Conservation (phyloP, 2,329 filamentous ascomycete genomes). For the Fusarium scirpi region DNA sequence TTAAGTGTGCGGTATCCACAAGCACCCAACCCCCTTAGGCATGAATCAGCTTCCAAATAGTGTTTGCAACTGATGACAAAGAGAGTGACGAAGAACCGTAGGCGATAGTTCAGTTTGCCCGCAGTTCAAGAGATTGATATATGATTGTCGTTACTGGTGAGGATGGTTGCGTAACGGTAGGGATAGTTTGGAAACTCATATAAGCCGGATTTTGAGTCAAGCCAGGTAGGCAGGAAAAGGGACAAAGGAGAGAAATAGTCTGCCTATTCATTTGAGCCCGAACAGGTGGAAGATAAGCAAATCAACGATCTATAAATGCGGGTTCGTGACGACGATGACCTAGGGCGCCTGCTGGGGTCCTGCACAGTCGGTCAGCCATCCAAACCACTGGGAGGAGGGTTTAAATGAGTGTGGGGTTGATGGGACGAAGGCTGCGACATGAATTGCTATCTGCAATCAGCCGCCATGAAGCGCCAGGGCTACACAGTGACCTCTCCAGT, state of each 20-base stretch:
- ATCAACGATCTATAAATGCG: slow-evolving; percentile 37
- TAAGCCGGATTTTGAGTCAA: neutral
- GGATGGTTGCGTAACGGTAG: slow-evolving; percentile 15
- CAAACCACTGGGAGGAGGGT: slow-evolving; percentile 40
- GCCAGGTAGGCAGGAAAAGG: slow-evolving; percentile 9
- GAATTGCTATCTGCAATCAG: slow-evolving; percentile 43
- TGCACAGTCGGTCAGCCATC: slow-evolving; percentile 33
- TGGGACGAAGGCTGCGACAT: slow-evolving; percentile 42
- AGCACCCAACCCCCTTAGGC: slow-evolving; percentile 30
- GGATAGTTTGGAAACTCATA: neutral
- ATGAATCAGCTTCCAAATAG: slow-evolving; percentile 19
- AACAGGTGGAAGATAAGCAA: slow-evolving; percentile 16
- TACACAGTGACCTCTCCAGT: slow-evolving; percentile 39
- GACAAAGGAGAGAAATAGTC: slow-evolving; percentile 1
- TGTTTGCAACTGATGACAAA: slow-evolving; percentile 16
- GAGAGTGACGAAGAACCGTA: slow-evolving; percentile 4
- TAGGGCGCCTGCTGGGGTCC: slow-evolving; percentile 39
- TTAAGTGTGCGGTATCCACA: slow-evolving; percentile 30
- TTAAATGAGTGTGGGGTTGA: slow-evolving; percentile 47
- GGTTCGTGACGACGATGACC: slow-evolving; percentile 29
- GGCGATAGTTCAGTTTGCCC: neutral
- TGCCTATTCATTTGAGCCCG: slow-evolving; percentile 11
- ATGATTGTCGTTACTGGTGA: slow-evolving; percentile 7
- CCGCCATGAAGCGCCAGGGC: slow-evolving; percentile 40
- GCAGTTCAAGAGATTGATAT: slow-evolving; percentile 3